Percentiles rank a stretch among this genome's conserved stretches.
phyloP scores from a whole-genome alignment of 208 protist genomes.

The Crithidia sp. region DNA sequence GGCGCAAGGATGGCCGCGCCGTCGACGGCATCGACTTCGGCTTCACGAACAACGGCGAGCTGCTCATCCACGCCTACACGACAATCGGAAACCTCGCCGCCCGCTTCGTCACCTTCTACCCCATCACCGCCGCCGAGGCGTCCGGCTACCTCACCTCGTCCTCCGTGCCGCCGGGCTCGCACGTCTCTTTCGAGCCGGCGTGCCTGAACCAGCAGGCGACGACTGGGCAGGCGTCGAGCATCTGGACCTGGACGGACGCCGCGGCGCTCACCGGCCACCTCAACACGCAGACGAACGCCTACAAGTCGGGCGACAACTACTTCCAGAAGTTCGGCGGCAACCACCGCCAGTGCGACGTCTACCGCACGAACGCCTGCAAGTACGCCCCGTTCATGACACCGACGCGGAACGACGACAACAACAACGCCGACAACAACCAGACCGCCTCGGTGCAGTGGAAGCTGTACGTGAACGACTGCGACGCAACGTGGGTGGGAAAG shows the following conservation, averaged over 20 bases:
- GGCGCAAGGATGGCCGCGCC: constrained; percentile 54
- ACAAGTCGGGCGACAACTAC: constrained; percentile 84
- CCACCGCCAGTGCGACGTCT: constrained; percentile 82
- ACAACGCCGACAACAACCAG: constrained; percentile 20
- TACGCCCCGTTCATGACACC: constrained; percentile 86
- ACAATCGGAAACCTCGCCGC: constrained; percentile 82
- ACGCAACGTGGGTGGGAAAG: constrained; percentile 83
- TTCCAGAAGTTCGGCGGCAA: constrained; percentile 92
- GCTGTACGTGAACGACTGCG: constrained; percentile 85
- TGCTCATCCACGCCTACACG: constrained; percentile 74
- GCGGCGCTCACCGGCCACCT: constrained; percentile 40
- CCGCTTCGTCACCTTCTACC: constrained; percentile 85
- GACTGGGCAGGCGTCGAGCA: constrained; percentile 48
- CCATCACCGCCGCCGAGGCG: constrained; percentile 40
- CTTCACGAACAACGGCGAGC: constrained; percentile 51
- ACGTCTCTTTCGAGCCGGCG: constrained; percentile 75
- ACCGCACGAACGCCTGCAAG: constrained; percentile 75
- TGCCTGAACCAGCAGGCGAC: constrained; percentile 75
- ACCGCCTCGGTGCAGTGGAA: constrained; percentile 65
- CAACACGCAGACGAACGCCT: constrained; percentile 56
- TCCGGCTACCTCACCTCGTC: constrained; percentile 44
- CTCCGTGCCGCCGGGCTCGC: constrained; percentile 38
- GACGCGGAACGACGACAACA: constrained; percentile 31
- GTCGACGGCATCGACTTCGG: constrained; percentile 69
- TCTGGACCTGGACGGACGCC: constrained; percentile 72